Evolutionary conservation across 164 flowering plant genomes (phyloP).

Genomic region (Vitis rotundifolia): DNA sequence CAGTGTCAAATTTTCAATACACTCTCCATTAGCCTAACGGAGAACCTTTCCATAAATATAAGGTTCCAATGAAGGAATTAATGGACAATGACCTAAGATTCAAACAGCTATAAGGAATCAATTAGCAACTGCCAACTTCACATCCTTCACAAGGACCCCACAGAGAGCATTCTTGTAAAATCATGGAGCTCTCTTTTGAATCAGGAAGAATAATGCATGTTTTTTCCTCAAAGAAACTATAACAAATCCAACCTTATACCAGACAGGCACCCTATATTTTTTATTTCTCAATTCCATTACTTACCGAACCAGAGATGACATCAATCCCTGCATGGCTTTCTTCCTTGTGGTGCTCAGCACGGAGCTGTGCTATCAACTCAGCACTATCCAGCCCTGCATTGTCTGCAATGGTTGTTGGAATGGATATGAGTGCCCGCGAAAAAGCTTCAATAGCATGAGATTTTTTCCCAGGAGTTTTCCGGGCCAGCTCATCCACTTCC

Average conservation of each 20-base stretch:
- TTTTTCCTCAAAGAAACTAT: too few species aligned
- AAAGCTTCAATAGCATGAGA: constrained; percentile 97
- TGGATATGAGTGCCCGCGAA: constrained; percentile 81
- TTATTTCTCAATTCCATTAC: constrained; percentile 17
- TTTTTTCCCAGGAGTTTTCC: constrained; percentile 92
- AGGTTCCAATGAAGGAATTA: too few species aligned
- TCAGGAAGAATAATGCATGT: too few species aligned
- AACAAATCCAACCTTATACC: background rate
- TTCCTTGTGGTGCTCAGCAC: constrained; percentile 96
- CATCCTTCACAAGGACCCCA: too few species aligned
- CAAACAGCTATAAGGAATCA: too few species aligned
- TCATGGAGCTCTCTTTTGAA: too few species aligned
- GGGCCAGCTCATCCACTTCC: constrained; percentile 91
- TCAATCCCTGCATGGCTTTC: constrained; percentile 85
- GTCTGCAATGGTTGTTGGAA: constrained; percentile 93
- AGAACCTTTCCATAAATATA: too few species aligned
- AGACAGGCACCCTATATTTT: background rate
- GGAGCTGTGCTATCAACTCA: constrained; percentile 83
- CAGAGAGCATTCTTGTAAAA: too few species aligned
- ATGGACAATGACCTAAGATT: too few species aligned
- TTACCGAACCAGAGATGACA: constrained; percentile 90
- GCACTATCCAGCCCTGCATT: constrained; percentile 99
- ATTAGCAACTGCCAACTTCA: too few species aligned
- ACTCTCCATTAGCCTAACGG: too few species aligned
- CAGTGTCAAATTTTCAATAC: too few species aligned